A percentile compares a stretch with the other conserved stretches of the same genome.
phyloP scores from a whole-genome alignment of 306 rosid species.

The Malus asiatica region DNA sequence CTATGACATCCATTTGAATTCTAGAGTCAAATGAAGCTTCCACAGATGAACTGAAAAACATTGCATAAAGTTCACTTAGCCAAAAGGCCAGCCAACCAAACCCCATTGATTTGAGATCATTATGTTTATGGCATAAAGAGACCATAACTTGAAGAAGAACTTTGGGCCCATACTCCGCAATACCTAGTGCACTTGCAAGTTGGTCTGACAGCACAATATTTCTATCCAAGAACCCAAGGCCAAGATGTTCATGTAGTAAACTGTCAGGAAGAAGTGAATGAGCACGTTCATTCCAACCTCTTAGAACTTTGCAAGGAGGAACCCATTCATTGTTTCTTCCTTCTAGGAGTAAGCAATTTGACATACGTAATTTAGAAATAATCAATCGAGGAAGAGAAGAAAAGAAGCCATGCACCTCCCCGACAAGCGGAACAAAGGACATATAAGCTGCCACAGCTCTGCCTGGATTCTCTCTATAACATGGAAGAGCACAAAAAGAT shows the following conservation, averaged over 20 bases:
- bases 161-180: slow-evolving; percentile 76
- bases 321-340: slow-evolving; percentile 57
- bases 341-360: slow-evolving; percentile 78
- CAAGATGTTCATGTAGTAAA: slow-evolving; percentile 64
- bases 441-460: slow-evolving; percentile 80
- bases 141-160: slow-evolving; percentile 52
- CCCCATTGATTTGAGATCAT: slow-evolving; percentile 49
- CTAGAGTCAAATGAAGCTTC: slow-evolving; percentile 28
- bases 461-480: slow-evolving; percentile 64
- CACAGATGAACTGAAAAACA: slow-evolving; percentile 40
- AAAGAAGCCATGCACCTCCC: slow-evolving; percentile 95
- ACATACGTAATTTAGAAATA: slow-evolving; percentile 58
- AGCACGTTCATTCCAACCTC: slow-evolving; percentile 87
- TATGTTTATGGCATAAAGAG: slow-evolving; percentile 41
- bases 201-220: slow-evolving; percentile 52
- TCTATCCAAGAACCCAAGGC: slow-evolving; percentile 73
- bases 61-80: slow-evolving; percentile 46
- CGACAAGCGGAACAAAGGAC: slow-evolving; percentile 86
- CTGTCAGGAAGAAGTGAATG: slow-evolving; percentile 52
- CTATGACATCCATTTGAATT: slow-evolving; percentile 33
- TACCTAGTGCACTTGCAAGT: slow-evolving; percentile 66
- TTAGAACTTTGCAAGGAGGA: slow-evolving; percentile 81
- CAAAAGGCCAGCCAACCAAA: slow-evolving; percentile 69
- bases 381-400: slow-evolving; percentile 75
- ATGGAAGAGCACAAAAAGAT: slow-evolving; percentile 71